phyloP scores from a whole-genome alignment of 192 early-diverging fungal species.

The Coemansia sp. region DNA sequence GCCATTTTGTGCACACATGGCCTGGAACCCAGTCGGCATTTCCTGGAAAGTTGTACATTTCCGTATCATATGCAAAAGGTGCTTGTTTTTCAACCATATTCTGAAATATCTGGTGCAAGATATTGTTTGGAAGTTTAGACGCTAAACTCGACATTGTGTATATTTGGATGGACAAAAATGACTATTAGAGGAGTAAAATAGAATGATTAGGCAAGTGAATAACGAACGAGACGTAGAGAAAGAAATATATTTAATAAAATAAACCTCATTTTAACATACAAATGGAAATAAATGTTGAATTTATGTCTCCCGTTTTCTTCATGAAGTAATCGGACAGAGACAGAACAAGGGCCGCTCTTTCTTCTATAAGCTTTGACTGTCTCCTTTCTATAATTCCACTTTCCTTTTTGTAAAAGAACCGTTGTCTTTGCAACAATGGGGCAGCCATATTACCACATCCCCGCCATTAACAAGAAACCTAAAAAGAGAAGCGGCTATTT shows the following conservation, averaged over 20 bases:
- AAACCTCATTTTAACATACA: neutral
- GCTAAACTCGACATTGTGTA: neutral
- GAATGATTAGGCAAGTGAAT: neutral
- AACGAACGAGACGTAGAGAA: neutral
- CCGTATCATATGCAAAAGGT: neutral
- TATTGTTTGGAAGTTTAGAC: neutral
- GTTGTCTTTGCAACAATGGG: neutral
- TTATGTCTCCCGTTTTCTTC: neutral
- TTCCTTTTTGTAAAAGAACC: neutral
- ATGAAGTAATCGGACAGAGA: neutral
- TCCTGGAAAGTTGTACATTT: neutral
- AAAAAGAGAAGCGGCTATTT: no score
- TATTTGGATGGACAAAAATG: neutral
- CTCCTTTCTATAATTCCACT: neutral
- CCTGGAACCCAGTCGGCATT: neutral
- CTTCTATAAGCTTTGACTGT: neutral
- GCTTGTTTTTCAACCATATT: neutral
- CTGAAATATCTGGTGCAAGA: neutral
- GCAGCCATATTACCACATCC: neutral
- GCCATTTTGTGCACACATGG: neutral
- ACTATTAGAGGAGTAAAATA: neutral
- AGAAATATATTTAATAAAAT: neutral
- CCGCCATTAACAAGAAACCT: no score
- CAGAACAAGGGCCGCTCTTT: neutral
- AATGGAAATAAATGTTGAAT: neutral